Evolutionary conservation across 2,329 filamentous ascomycete genomes (phyloP), one percentile per base, ranked within the genome.

Genomic region (Clonostachys chloroleuca): DNA sequence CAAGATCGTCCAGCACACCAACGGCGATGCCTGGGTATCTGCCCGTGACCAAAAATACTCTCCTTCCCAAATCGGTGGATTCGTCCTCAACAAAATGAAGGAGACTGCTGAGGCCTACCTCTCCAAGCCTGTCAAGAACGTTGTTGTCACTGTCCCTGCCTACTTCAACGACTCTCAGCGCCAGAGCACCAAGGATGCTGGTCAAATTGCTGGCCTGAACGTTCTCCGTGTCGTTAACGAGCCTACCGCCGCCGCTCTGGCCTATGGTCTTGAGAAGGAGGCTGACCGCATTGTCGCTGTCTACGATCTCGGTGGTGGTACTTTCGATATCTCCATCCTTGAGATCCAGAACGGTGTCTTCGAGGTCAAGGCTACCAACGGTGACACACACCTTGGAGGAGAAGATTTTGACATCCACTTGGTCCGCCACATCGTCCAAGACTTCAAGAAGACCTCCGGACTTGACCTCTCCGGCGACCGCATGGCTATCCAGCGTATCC

Each of bases 91-190:
- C 72, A 96, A 97, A 84, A 96, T 96, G 92, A 96, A 95, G 84
- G 92, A 96, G 81, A 97, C 92, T 45, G 92, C 92, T 56, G 92
- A 96, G 78, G 79, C 87, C 52, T 96, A 95, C 76, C 83, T 96
- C 56, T 84, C 87, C 74, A 95, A 91, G 79, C 83, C 83, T 51
- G 75, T 95, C 63, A 94, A 95, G 83, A 96, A 97, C 67, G 92
- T 91, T 60, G 92, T 97, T 52, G 92, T 97, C 59, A 97, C 92
- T 52, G 92, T 96, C 36, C 92, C 92, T 54, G 92, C 92, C 61
- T 97, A 97, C 81, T 97, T 97, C 83, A 97, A 97, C 74, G 92
- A 97, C 73, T 92, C 89, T 51, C 92, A 97, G 77, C 89, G 92
- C 75, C 92, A 96, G 75, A 91, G 91, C 59, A 97, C 92, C 73